A percentile compares a stretch with the other conserved stretches of the same genome.
These are phyloP conservation scores for Neocallimastix lanati DNA, from an alignment of 192 early-diverging fungal species.

Conservation along the genomic window DNA sequence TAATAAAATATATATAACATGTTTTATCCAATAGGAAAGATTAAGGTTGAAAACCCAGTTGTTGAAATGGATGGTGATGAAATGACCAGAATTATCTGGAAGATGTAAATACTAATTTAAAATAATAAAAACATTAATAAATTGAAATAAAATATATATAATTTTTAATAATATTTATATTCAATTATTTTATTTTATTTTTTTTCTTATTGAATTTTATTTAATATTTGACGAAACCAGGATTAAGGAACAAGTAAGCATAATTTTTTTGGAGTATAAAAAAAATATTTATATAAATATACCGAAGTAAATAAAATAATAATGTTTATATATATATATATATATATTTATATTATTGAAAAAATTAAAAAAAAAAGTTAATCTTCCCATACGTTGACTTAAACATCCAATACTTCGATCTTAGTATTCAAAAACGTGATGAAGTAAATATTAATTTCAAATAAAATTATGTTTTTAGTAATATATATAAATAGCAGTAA, in stretches of 20 bases:
- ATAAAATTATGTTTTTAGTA: too few species aligned
- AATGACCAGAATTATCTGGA: conserved; percentile 85
- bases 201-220: too few species aligned
- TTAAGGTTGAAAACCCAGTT: conserved; percentile 66
- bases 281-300: too few species aligned
- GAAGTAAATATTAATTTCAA: conserved; percentile 18
- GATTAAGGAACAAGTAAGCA: conserved; percentile 10
- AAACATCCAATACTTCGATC: conserved; percentile 93
- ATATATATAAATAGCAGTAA: too few species aligned
- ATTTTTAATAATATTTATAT: too few species aligned
- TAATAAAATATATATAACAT: too few species aligned
- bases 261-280: too few species aligned
- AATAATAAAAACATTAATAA: not conserved
- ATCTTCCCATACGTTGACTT: conserved; percentile 72
- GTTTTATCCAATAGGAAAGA: conserved; percentile 23
- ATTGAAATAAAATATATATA: not conserved
- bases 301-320: too few species aligned
- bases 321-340: too few species aligned
- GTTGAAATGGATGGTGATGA: conserved; percentile 89
- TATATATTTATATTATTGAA: too few species aligned
- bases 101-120: not conserved
- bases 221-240: too few species aligned
- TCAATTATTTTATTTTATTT: too few species aligned
- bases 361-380: conserved; percentile 21
- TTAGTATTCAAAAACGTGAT: conserved; percentile 83